Base-by-base conservation (phyloP, 768 basidiomycete genomes). In the Tephrocybe sp. region DNA sequence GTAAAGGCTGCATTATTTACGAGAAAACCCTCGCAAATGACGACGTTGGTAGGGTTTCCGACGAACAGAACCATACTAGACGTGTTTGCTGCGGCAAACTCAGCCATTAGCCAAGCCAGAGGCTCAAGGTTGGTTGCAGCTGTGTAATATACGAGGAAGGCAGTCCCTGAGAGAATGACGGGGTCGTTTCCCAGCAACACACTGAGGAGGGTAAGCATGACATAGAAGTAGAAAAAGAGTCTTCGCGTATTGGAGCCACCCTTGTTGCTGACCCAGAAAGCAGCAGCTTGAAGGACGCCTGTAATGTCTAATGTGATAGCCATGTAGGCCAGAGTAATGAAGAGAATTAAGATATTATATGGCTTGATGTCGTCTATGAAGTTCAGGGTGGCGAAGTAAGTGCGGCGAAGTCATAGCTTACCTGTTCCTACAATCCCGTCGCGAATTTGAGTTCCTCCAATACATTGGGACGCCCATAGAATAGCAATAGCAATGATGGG, bases 41-140 rank as follows among this genome's bases (percentile, higher is more conserved):
- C 89, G 24, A 97, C 85, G 60, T 99, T 99, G 2, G 95, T 99
- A 2, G 91, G 92, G 60, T 97, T 99, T 1, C 88, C 88, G 1
- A 93, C 86, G 43, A 97, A 91, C 0, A 84, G 64, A 25, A 80
- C 79, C 78, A 85, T 82, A 57, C 79, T 83, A 11, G 83, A 86
- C 4, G 89, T 87, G 64, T 92, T 92, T 3, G 87, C 89, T 1
- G 85, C 85, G 1, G 86, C 82, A 55, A 89, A 89, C 51, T 88
- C 85, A 15, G 85, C 75, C 55, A 87, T 86, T 33, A 89, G 68
- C 88, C 87, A 89, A 1, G 86, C 73, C 2, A 72, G 69, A 0
- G 84, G 80, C 36, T 80, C 51, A 21, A 83, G 68, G 13, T 64
- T 74, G 3, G 85, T 77, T 9, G 85, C 86, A 12, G 78, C 62